Conservation (phyloP, 2,329 filamentous ascomycete genomes). For the Lasiodiplodia theobromae region DNA sequence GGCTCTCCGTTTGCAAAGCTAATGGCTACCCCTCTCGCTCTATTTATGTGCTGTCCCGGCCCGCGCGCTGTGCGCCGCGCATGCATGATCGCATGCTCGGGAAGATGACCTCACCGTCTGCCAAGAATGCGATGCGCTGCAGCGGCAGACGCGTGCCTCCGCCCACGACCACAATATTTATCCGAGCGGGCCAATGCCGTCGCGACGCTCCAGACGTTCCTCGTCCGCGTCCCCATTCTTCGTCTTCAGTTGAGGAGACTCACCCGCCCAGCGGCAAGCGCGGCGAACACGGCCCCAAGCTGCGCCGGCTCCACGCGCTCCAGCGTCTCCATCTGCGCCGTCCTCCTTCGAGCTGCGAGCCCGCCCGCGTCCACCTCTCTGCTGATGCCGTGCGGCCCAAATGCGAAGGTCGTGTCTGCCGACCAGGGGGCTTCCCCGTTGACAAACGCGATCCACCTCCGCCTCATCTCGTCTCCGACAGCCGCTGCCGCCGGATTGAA, state of each 20-base stretch:
- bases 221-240: conserved; percentile 7
- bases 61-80: conserved; percentile 9
- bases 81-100: conserved; percentile 5
- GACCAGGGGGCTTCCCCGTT: conserved; percentile 49
- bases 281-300: conserved; percentile 43
- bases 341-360: conserved; percentile 45
- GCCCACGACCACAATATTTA: conserved; percentile 23
- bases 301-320: conserved; percentile 40
- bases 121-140: conserved; percentile 21
- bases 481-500: conserved; percentile 44
- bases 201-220: not conserved
- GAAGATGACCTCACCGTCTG: conserved; percentile 15
- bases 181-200: conserved; percentile 12
- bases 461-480: conserved; percentile 49
- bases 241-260: conserved; percentile 40
- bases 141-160: conserved; percentile 8
- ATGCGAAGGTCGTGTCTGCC: conserved; percentile 43
- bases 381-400: conserved; percentile 50
- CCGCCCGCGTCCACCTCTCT: conserved; percentile 43
- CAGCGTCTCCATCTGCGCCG: conserved; percentile 41
- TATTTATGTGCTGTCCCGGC: conserved; percentile 14
- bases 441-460: conserved; percentile 51
- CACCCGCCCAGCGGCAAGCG: conserved; percentile 50
- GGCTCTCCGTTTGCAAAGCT: conserved; percentile 14
- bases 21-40: conserved; percentile 16